Evolutionary conservation across 1,139 yeast genomes (phyloP).

Genomic region (Yamadazyma atmosphaerica): DNA sequence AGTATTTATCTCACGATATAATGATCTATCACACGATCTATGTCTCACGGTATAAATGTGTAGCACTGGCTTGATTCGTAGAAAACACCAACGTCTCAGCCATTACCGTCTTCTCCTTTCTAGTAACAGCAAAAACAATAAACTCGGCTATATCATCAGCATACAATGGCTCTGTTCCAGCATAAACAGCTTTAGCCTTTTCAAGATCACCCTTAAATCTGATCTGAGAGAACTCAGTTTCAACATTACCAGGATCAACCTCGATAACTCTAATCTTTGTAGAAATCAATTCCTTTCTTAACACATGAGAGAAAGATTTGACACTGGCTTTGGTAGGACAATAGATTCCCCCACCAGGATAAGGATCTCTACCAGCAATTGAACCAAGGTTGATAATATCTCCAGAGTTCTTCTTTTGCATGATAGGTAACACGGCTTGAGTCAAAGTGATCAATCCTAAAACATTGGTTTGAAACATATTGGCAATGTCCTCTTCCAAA

Average conservation of each 20-base stretch:
- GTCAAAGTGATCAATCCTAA: slow-evolving; percentile 43
- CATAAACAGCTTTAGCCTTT: slow-evolving; percentile 71
- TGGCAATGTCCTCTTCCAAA: slow-evolving; percentile 29
- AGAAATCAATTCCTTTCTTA: slow-evolving; percentile 75
- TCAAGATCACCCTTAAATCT: slow-evolving; percentile 71
- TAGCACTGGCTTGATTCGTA: slow-evolving; percentile 74
- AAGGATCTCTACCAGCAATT: slow-evolving; percentile 85
- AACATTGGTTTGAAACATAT: slow-evolving; percentile 46
- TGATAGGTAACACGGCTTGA: slow-evolving; percentile 43
- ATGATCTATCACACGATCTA: background rate
- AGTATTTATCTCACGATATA: too few species aligned
- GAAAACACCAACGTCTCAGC: slow-evolving; percentile 81
- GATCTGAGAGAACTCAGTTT: slow-evolving; percentile 80
- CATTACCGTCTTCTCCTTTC: slow-evolving; percentile 72
- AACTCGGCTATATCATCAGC: slow-evolving; percentile 84
- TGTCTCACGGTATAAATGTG: slow-evolving; percentile 42
- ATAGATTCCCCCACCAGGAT: slow-evolving; percentile 84
- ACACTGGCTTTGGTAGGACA: slow-evolving; percentile 89
- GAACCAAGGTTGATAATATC: slow-evolving; percentile 85
- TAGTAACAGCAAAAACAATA: slow-evolving; percentile 68
- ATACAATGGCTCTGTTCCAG: slow-evolving; percentile 68
- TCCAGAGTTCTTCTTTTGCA: slow-evolving; percentile 55
- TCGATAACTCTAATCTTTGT: slow-evolving; percentile 79
- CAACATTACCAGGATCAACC: slow-evolving; percentile 86
- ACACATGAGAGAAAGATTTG: slow-evolving; percentile 69